These are phyloP conservation scores for Zygoascus meyerae DNA, from an alignment of 1,139 yeast genomes.

Conservation along the genomic window DNA sequence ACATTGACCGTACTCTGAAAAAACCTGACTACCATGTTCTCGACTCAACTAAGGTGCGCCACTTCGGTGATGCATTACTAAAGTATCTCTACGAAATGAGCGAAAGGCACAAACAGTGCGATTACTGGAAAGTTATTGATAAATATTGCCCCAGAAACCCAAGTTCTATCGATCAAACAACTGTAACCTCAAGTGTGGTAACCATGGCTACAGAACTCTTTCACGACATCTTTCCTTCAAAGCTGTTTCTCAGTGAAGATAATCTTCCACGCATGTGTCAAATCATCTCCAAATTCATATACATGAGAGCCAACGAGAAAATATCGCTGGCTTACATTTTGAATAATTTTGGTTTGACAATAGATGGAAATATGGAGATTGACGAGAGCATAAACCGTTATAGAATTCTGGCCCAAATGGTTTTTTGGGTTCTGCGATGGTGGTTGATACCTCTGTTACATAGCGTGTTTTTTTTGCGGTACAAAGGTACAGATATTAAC, in stretches of 20 bases:
- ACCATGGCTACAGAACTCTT: constrained; percentile 19
- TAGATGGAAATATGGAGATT: neutral
- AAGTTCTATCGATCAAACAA: neutral
- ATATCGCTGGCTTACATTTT: constrained; percentile 27
- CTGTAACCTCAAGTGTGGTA: constrained; percentile 12
- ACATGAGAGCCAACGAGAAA: constrained; percentile 30
- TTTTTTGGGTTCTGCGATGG: constrained; percentile 53
- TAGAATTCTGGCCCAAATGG: constrained; percentile 37
- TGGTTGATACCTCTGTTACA: constrained; percentile 47
- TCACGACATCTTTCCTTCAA: constrained; percentile 43
- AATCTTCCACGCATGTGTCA: constrained; percentile 44
- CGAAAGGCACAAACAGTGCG: neutral
- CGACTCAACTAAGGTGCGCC: no score
- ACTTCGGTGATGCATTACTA: no score
- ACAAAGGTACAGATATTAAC: constrained; percentile 36
- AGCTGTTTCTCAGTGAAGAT: constrained; percentile 48
- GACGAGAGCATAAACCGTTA: constrained; percentile 18
- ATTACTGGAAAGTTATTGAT: constrained; percentile 2
- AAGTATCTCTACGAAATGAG: neutral
- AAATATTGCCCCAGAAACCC: neutral
- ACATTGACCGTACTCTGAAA: no score
- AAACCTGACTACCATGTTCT: no score
- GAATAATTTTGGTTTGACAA: neutral
- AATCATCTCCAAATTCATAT: constrained; percentile 39
- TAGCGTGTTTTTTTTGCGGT: constrained; percentile 64